Conservation (phyloP, 805 yeast genomes). For the Millerago galiae region DNA sequence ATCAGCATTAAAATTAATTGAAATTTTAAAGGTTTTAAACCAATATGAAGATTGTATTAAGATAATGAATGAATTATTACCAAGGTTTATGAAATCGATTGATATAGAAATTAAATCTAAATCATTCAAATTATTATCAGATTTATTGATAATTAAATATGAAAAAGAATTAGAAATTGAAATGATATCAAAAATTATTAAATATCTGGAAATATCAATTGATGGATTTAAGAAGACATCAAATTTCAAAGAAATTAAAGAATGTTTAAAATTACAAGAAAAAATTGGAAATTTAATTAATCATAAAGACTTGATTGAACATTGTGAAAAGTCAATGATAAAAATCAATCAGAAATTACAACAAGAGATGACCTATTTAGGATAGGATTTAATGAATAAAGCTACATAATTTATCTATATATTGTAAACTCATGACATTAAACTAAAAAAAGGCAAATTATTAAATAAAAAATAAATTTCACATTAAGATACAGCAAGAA, state of each 20-base stretch:
- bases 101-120: conserved; percentile 34
- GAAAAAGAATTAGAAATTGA: not conserved
- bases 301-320: conserved; percentile 27
- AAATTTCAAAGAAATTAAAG: conserved; percentile 32
- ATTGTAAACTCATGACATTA: not conserved
- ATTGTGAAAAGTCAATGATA: conserved; percentile 11
- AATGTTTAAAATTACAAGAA: conserved; percentile 35
- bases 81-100: conserved; percentile 36
- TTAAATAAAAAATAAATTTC: not conserved
- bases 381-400: not conserved
- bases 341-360: conserved; percentile 7
- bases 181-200: conserved; percentile 24
- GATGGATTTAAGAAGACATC: conserved; percentile 36
- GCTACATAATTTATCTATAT: not conserved
- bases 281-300: conserved; percentile 28
- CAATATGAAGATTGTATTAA: conserved; percentile 37
- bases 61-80: conserved; percentile 37
- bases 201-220: conserved; percentile 37
- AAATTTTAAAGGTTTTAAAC: conserved; percentile 36
- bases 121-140: conserved; percentile 30
- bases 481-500: conserved; percentile 75
- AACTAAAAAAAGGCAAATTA: not conserved
- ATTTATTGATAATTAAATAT: conserved; percentile 17
- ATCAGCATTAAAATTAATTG: conserved; percentile 39
- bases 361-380: conserved; percentile 4